Evolutionary conservation across 495 filamentous ascomycete species (phyloP), one percentile per base, ranked within the genome.

Genomic region (Xylaria scruposa): DNA sequence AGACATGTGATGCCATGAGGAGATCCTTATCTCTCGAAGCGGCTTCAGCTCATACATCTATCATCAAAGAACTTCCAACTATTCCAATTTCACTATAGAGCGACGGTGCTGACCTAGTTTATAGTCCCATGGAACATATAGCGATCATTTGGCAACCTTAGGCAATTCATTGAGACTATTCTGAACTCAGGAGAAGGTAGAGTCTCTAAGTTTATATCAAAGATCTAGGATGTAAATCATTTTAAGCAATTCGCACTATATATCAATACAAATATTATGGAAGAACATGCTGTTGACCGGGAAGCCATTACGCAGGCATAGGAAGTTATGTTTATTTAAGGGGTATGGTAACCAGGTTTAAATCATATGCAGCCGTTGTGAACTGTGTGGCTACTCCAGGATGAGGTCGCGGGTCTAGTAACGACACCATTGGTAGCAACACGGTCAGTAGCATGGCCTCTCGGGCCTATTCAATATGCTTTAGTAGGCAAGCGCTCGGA

Each of bases 281-380:
- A 67, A 19, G n/a, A 10, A 12, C 21, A 29, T 54, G 10, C 46
- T n/a, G 17, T 33, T 64, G 47, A 44, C 61, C 13, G 31, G 36
- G 7, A 21, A 44, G 10, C 21, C 17, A 58, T 47, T 38, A 56
- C 33, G 33, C 47, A 59, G 51, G 19, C 19, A 15, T 36, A 59
- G 58, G 49, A 68, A 21, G n/a, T 38, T 54, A 49, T 66, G 61
- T 40, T 58, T 51, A 47, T 40, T 58, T 51, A 47, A 24, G 19
- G 21, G 54, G 46, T 15, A 44, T 64, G 21, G 47, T 63, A 40
- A 42, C 46, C 24, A 54, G 29, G 42, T 67, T 42, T 60, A 53
- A 44, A 44, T 59, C 62, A 26, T 71, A 51, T 59, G 70, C 51
- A 66, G 42, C 51, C 49, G 38, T 68, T 54, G 8, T 72, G 15